Evolutionary conservation across 2,329 filamentous ascomycete genomes (phyloP).

Genomic region (Dactylonectria macrodidyma): DNA sequence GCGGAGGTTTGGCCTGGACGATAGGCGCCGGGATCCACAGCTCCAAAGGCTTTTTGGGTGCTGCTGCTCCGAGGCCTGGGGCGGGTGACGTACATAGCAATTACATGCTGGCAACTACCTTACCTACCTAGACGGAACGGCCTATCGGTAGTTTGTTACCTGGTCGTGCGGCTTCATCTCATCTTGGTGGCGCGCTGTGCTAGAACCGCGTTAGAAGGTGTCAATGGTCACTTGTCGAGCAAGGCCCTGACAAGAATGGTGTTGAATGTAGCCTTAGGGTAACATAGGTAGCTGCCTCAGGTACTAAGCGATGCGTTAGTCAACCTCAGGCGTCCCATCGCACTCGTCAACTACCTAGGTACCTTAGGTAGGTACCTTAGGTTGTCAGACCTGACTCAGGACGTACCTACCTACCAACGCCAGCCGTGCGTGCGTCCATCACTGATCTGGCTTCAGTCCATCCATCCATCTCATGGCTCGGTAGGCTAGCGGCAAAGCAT

Average conservation of each 20-base stretch:
- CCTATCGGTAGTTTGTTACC: background rate
- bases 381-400: too few species aligned
- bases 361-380: too few species aligned
- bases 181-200: background rate
- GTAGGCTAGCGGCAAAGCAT: background rate
- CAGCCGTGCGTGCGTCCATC: too few species aligned
- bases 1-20: constrained; percentile 5
- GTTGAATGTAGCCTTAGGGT: too few species aligned
- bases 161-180: background rate
- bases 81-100: background rate
- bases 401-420: too few species aligned
- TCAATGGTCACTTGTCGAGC: background rate
- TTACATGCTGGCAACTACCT: background rate
- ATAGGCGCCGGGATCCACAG: constrained; percentile 1
- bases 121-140: background rate
- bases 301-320: constrained; percentile 21
- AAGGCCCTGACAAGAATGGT: too few species aligned
- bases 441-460: too few species aligned
- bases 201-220: constrained; percentile 19
- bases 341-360: too few species aligned
- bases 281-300: background rate
- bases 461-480: background rate
- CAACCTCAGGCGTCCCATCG: background rate
- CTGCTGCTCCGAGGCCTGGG: background rate
- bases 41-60: background rate